Percentiles rank a stretch among this genome's conserved stretches.
phyloP scores from a whole-genome alignment of 495 filamentous ascomycete species.

The Letharia columbiana region DNA sequence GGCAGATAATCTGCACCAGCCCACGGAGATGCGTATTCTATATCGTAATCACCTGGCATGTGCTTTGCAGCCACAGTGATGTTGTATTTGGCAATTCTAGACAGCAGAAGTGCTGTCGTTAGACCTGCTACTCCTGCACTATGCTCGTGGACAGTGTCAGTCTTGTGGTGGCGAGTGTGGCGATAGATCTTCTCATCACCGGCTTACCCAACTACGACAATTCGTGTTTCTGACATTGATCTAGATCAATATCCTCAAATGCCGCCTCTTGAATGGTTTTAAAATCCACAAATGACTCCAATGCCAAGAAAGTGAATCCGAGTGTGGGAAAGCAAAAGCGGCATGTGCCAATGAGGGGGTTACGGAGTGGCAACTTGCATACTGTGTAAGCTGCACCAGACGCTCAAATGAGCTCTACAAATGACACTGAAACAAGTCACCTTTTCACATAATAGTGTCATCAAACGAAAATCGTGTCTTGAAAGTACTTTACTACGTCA shows the following conservation, averaged over 20 bases:
- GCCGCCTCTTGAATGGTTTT: not conserved
- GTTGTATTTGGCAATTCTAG: slow-evolving; percentile 55
- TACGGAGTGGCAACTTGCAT: not conserved
- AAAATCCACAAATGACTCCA: slow-evolving; percentile 2
- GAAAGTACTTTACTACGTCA: not conserved
- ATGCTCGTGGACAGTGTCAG: slow-evolving; percentile 17
- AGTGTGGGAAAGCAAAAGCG: slow-evolving; percentile 2
- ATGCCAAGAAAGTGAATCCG: slow-evolving; percentile 13
- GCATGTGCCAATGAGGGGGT: not conserved
- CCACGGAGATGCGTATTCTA: slow-evolving; percentile 93
- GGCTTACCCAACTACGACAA: slow-evolving; percentile 27
- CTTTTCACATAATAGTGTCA: not conserved
- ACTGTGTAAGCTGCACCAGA: not conserved
- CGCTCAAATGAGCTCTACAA: not conserved
- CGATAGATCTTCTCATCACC: not conserved
- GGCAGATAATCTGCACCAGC: slow-evolving; percentile 90
- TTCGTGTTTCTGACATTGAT: slow-evolving; percentile 20
- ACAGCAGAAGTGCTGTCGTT: slow-evolving; percentile 80
- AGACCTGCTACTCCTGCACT: slow-evolving; percentile 89
- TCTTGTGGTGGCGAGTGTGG: not conserved
- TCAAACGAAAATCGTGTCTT: not conserved
- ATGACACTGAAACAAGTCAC: not conserved
- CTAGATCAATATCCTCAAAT: slow-evolving; percentile 1
- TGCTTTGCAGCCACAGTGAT: slow-evolving; percentile 88
- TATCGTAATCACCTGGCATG: slow-evolving; percentile 97